Evolutionary conservation across 345 rosid species (phyloP).

Genomic region (Dipteronia sinensis): DNA sequence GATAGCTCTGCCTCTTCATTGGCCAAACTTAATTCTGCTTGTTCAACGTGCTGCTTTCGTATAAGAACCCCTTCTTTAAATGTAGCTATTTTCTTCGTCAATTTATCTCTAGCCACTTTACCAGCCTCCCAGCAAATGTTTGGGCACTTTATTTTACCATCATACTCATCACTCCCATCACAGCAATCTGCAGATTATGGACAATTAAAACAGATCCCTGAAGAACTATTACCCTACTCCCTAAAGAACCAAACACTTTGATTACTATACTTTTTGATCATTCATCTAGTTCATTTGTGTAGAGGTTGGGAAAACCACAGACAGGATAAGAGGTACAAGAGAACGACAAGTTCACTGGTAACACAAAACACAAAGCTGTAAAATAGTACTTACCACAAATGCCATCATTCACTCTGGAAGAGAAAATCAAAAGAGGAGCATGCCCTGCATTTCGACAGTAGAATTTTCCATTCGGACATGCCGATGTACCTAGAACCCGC

Average conservation of each 20-base stretch:
- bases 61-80: slow-evolving; percentile 64
- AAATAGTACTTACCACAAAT: slow-evolving; percentile 68
- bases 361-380: background rate
- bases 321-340: background rate
- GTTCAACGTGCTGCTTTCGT: slow-evolving; percentile 54
- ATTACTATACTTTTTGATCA: background rate
- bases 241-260: background rate
- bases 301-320: background rate
- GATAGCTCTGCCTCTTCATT: slow-evolving; percentile 73
- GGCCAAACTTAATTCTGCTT: slow-evolving; percentile 58
- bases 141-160: slow-evolving; percentile 63
- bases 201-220: slow-evolving; percentile 3
- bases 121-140: slow-evolving; percentile 97
- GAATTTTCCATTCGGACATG: slow-evolving; percentile 85
- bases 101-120: slow-evolving; percentile 70
- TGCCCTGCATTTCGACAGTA: slow-evolving; percentile 86
- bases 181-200: slow-evolving; percentile 71
- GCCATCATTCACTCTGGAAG: slow-evolving; percentile 96
- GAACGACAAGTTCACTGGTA: background rate
- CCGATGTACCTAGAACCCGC: slow-evolving; percentile 74
- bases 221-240: background rate
- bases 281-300: background rate
- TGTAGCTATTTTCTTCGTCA: slow-evolving; percentile 67
- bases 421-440: slow-evolving; percentile 54
- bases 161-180: slow-evolving; percentile 98